phyloP scores from a whole-genome alignment of 2,329 filamentous ascomycete genomes.

The Cytospora piceicola region DNA sequence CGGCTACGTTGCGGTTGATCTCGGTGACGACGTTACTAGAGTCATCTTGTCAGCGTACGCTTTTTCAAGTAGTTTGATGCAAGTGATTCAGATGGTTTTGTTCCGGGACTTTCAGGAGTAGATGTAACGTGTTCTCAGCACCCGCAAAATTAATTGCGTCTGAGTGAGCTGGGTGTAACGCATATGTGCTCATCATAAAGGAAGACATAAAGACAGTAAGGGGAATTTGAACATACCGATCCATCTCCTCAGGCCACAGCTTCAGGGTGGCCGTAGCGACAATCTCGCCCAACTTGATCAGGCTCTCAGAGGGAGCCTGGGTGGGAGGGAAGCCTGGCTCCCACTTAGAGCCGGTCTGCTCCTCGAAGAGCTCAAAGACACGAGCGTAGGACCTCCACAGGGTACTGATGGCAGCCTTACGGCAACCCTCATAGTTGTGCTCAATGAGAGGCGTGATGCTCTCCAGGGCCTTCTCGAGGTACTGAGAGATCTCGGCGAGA shows the following conservation, averaged over 20 bases:
- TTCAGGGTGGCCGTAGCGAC: constrained; percentile 83
- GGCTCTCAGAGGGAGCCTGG: constrained; percentile 75
- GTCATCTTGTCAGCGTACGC: constrained; percentile 47
- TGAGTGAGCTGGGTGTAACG: constrained; percentile 99
- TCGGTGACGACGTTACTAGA: constrained; percentile 84
- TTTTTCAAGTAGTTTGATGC: constrained; percentile 28
- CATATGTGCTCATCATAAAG: constrained; percentile 78
- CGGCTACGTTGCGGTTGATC: constrained; percentile 90
- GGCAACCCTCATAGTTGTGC: constrained; percentile 90
- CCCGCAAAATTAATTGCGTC: constrained; percentile 72
- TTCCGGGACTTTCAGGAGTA: constrained; percentile 45
- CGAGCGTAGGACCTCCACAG: constrained; percentile 93
- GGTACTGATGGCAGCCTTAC: constrained; percentile 88
- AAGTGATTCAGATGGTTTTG: constrained; percentile 38
- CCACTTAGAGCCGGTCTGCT: constrained; percentile 81
- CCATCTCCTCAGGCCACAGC: constrained; percentile 87
- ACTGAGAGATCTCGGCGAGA: constrained; percentile 72
- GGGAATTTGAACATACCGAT: constrained; percentile 72
- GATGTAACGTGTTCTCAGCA: constrained; percentile 85
- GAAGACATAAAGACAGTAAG: constrained; percentile 23
- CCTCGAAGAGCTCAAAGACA: constrained; percentile 85
- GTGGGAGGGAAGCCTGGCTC: constrained; percentile 83
- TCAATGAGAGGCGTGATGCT: constrained; percentile 79
- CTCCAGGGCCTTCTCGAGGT: constrained; percentile 87
- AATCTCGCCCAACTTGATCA: constrained; percentile 83